Conservation (phyloP, 768 basidiomycete genomes). For the Suillus paluster region DNA sequence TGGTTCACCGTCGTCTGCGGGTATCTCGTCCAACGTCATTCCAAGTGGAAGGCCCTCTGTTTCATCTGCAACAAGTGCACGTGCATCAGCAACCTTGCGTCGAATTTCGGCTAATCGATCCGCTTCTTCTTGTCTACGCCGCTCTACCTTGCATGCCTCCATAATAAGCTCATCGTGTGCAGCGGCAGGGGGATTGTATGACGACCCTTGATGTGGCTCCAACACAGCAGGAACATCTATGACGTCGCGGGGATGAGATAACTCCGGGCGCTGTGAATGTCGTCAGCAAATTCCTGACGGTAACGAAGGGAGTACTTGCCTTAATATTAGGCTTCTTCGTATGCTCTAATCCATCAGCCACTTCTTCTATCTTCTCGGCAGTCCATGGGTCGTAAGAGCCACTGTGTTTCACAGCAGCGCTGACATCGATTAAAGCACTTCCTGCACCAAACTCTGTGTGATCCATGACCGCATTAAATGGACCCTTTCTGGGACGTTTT, state of each 20-base stretch:
- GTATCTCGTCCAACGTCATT: conserved; percentile 63
- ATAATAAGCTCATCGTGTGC: conserved; percentile 75
- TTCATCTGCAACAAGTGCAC: conserved; percentile 33
- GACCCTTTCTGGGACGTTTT: conserved; percentile 70
- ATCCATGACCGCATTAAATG: conserved; percentile 73
- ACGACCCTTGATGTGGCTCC: conserved; percentile 80
- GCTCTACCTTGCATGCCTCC: conserved; percentile 69
- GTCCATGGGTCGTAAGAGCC: conserved; percentile 73
- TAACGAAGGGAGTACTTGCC: conserved; percentile 38
- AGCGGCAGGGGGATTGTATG: conserved; percentile 84
- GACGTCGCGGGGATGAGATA: conserved; percentile 47
- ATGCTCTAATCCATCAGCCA: conserved; percentile 45
- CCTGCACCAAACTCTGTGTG: conserved; percentile 70
- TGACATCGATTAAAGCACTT: conserved; percentile 64
- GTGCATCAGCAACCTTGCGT: conserved; percentile 57
- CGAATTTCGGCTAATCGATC: conserved; percentile 58
- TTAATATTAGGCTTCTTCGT: conserved; percentile 52
- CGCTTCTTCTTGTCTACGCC: conserved; percentile 54
- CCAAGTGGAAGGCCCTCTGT: conserved; percentile 53
- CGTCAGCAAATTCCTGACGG: neutral
- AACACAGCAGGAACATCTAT: conserved; percentile 70
- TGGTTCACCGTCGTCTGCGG: conserved; percentile 44
- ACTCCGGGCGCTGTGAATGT: conserved; percentile 49
- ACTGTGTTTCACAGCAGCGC: conserved; percentile 69
- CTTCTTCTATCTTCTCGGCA: conserved; percentile 38